These are phyloP conservation scores for Vanilla planifolia DNA, from an alignment of 106 monocot species.

Conservation along the genomic window DNA sequence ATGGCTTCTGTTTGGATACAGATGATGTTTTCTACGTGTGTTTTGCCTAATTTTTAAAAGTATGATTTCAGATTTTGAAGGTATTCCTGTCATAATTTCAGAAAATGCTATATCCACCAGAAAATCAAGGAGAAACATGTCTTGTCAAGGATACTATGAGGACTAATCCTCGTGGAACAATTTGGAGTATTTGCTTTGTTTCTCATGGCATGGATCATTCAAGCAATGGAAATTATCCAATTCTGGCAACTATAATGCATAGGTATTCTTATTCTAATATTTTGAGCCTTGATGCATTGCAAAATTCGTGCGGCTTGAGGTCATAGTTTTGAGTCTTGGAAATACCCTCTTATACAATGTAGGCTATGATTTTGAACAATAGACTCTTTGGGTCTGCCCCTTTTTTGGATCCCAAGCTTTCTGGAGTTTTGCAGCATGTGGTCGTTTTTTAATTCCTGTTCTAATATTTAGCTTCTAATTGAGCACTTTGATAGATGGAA, in stretches of 20 bases:
- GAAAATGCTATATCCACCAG: constrained; percentile 79
- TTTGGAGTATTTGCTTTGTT: constrained; percentile 99
- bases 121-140: constrained; percentile 39
- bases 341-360: no score
- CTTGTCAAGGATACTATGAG: constrained; percentile 12
- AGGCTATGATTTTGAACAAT: no score
- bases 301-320: no score
- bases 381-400: no score
- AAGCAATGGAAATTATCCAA: constrained; percentile 28
- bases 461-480: background rate
- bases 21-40: constrained; percentile 2
- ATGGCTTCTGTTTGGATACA: no score
- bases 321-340: no score
- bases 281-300: no score
- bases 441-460: no score
- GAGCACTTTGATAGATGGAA: background rate
- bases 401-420: no score
- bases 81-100: constrained; percentile 86
- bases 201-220: constrained; percentile 28
- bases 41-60: constrained; percentile 37
- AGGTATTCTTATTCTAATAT: constrained; percentile 39
- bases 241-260: constrained; percentile 73
- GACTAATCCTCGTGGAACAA: constrained; percentile 50
- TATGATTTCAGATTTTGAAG: constrained; percentile 77
- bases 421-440: no score